Percentiles rank a stretch among this genome's conserved stretches.
Evolutionary conservation across 352 stramenopile genomes (phyloP).

Genomic region (Pythium utonaiense): DNA sequence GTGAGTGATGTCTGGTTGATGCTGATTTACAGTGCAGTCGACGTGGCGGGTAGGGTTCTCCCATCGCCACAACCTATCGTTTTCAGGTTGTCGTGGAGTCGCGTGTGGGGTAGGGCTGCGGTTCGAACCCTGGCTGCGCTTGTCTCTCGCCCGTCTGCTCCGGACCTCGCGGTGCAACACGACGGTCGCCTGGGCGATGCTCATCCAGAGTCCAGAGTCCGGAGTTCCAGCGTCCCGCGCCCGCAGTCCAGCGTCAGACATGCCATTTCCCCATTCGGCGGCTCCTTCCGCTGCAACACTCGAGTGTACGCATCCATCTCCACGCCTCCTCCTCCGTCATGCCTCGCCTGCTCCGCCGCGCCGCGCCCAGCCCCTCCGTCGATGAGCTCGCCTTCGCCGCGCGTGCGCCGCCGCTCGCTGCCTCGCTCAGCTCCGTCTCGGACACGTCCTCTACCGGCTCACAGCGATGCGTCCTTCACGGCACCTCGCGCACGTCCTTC

Average conservation of each 20-base stretch:
- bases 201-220: not conserved
- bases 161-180: conserved; percentile 5
- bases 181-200: not conserved
- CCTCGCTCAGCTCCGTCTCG: conserved; percentile 10
- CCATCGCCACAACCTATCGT: not conserved
- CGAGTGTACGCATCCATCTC: not conserved
- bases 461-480: conserved; percentile 16
- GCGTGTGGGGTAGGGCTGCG: not conserved
- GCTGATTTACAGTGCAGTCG: not conserved
- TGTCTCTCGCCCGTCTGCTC: conserved; percentile 17
- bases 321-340: conserved; percentile 25
- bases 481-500: conserved; percentile 6
- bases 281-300: not conserved
- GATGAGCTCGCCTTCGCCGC: conserved; percentile 63
- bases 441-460: not conserved
- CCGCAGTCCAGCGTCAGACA: not conserved
- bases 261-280: conserved; percentile 19
- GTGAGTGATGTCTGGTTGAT: not conserved
- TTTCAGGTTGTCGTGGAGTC: conserved; percentile 7
- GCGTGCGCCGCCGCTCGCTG: conserved; percentile 29
- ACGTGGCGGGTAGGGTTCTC: not conserved
- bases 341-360: conserved; percentile 63
- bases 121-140: not conserved
- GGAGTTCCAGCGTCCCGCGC: not conserved
- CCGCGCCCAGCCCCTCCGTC: conserved; percentile 64